phyloP scores from a whole-genome alignment of 306 rosid genomes.

The Trifolium repens region DNA sequence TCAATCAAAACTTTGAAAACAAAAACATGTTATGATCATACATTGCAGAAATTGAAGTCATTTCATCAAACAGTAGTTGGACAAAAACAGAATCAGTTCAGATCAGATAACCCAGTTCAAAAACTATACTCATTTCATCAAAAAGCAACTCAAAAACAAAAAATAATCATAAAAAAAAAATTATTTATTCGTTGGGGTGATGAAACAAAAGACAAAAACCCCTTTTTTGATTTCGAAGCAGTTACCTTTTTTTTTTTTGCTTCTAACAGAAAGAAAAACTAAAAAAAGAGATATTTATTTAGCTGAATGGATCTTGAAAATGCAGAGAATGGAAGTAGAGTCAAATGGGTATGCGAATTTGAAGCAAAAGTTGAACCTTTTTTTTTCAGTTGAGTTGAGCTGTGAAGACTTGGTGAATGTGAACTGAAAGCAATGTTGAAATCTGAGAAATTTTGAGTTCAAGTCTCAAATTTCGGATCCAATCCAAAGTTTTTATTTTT shows the following conservation, averaged over 20 bases:
- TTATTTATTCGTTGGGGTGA: background rate
- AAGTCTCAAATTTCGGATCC: constrained; percentile 41
- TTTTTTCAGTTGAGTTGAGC: constrained; percentile 33
- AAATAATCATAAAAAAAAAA: background rate
- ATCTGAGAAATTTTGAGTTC: constrained; percentile 15
- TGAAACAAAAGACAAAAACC: constrained; percentile 15
- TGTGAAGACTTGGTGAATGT: constrained; percentile 20
- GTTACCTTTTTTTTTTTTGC: constrained; percentile 9
- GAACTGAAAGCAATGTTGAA: background rate
- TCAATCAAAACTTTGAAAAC: constrained; percentile 25
- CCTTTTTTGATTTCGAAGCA: constrained; percentile 18
- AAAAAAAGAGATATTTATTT: constrained; percentile 19
- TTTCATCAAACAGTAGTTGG: background rate
- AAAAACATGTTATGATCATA: background rate
- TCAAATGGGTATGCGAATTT: constrained; percentile 41
- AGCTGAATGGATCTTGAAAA: constrained; percentile 45
- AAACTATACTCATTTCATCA: constrained; percentile 30
- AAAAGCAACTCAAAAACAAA: constrained; percentile 20
- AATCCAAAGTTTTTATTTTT: constrained; percentile 6
- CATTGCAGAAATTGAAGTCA: constrained; percentile 26
- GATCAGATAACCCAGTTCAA: constrained; percentile 37
- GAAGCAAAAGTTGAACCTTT: constrained; percentile 36
- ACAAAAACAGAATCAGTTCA: constrained; percentile 29
- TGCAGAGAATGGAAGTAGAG: constrained; percentile 38
- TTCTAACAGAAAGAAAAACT: background rate